Evolutionary conservation across 208 protist species (phyloP), one percentile per base, ranked within the genome.

Genomic region (Trypanosoma vivax): DNA sequence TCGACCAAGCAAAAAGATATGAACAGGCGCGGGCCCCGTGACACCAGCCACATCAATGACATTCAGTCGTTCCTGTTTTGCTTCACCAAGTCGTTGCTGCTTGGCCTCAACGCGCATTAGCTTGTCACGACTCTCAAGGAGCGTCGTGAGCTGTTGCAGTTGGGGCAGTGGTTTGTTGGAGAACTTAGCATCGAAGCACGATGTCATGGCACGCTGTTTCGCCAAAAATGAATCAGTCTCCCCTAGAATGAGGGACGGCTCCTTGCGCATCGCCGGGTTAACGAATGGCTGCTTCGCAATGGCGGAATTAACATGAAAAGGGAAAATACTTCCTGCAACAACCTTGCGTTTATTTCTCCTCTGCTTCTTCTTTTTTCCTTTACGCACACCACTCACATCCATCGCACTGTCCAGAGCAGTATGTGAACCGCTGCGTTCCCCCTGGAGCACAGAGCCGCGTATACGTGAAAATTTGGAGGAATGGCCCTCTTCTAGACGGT

Each of bases 1-100:
- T 9, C 69, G 63, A 2, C 66, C 70, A 9, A 59, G 70, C 10
- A 92, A 61, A 54, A 92, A 92, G 19, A 92, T 62, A 48, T 92
- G 84, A 42, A 87, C 75, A 31, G 84, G 84, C 9, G 83, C 43
- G 1, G 58, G 51, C n/a, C 28, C 25, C 18, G 28, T 28, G 11
- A 37, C 39, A 18, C n/a, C 28, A 43, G 31, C 5, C 27, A 65
- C 23, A 24, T 51, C 40, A 35, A 41, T 34, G 13, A 50, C 7
- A 31, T 58, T 41, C 25, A 47, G 21, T 29, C 50, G 59, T 31
- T 65, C 59, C 42, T 58, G 38, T 21, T 58, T 14, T n/a, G 25
- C 23, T 3, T 65, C 59, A 38, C 7, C 45, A 16, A 65, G 25
- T 25, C 39, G 16, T 28, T 54, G 40, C 34, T 66, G 60, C 33